A percentile compares a stretch with the other conserved stretches of the same genome.
phyloP scores from a whole-genome alignment of 1,139 yeast species.

The Yamadazyma triangularis region DNA sequence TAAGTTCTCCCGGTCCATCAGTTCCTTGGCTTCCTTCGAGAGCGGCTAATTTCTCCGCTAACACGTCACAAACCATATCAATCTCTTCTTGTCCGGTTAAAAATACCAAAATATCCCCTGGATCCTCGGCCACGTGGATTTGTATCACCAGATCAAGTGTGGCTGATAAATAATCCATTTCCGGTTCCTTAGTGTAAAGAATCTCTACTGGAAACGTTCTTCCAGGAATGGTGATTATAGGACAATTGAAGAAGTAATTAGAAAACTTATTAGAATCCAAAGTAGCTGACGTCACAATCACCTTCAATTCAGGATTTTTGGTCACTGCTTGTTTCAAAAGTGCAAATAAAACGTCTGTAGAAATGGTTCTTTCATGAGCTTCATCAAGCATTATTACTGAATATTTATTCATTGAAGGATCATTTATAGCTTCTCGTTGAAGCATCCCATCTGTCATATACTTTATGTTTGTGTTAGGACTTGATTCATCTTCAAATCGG shows the following conservation, averaged over 20 bases:
- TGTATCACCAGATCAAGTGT: conserved; percentile 78
- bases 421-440: conserved; percentile 74
- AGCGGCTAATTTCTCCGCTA: conserved; percentile 61
- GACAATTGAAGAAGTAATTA: conserved; percentile 70
- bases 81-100: conserved; percentile 91
- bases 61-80: conserved; percentile 79
- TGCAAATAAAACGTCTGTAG: conserved; percentile 90
- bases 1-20: conserved; percentile 57
- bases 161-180: conserved; percentile 78
- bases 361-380: conserved; percentile 93
- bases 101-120: conserved; percentile 81
- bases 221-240: conserved; percentile 81
- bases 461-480: conserved; percentile 54
- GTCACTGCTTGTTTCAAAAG: conserved; percentile 68
- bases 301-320: conserved; percentile 68
- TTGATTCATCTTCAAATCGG: conserved; percentile 77
- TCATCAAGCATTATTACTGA: conserved; percentile 90
- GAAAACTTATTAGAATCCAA: conserved; percentile 83
- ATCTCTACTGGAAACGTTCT: conserved; percentile 87
- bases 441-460: conserved; percentile 94
- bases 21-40: conserved; percentile 72
- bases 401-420: conserved; percentile 67
- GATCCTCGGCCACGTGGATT: conserved; percentile 71
- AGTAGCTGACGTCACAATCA: conserved; percentile 91
- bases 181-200: conserved; percentile 73